Percentiles rank a stretch among this genome's conserved stretches.
These are phyloP conservation scores for Canavalia ensiformis DNA, from an alignment of 306 rosid genomes.

Conservation along the genomic window DNA sequence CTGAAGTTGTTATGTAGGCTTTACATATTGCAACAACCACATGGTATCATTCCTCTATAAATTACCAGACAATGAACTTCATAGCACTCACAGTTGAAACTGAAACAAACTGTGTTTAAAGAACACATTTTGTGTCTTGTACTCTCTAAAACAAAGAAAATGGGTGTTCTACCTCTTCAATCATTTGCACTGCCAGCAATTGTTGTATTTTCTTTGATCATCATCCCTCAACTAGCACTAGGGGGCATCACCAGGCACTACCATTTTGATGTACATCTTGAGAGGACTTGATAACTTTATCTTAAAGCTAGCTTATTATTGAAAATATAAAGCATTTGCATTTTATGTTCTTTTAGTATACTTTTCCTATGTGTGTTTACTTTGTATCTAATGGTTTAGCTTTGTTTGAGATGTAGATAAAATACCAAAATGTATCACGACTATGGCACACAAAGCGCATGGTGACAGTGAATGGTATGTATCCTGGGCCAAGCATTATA, in stretches of 20 bases:
- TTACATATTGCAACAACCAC: slow-evolving; percentile 39
- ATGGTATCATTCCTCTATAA: slow-evolving; percentile 45
- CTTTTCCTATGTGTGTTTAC: background rate
- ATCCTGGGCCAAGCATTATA: slow-evolving; percentile 73
- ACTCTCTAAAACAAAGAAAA: slow-evolving; percentile 33
- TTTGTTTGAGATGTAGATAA: slow-evolving; percentile 51
- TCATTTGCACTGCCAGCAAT: background rate
- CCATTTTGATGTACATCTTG: slow-evolving; percentile 60
- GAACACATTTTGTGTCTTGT: background rate
- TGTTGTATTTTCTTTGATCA: slow-evolving; percentile 44
- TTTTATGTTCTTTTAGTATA: background rate
- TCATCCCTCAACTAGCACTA: slow-evolving; percentile 50
- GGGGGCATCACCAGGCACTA: slow-evolving; percentile 71
- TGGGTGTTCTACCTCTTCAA: slow-evolving; percentile 49
- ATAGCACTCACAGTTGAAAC: slow-evolving; percentile 25
- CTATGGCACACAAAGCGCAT: slow-evolving; percentile 67
- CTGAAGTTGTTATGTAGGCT: background rate
- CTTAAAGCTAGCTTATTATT: slow-evolving; percentile 24
- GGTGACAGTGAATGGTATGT: slow-evolving; percentile 71
- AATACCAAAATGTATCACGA: slow-evolving; percentile 60
- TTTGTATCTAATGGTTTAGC: background rate
- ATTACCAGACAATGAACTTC: slow-evolving; percentile 22
- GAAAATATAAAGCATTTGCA: background rate
- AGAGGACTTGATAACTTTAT: background rate
- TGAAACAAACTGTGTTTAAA: background rate